Conservation (phyloP, 768 basidiomycete species). For the Fistulinella prunicolor region DNA sequence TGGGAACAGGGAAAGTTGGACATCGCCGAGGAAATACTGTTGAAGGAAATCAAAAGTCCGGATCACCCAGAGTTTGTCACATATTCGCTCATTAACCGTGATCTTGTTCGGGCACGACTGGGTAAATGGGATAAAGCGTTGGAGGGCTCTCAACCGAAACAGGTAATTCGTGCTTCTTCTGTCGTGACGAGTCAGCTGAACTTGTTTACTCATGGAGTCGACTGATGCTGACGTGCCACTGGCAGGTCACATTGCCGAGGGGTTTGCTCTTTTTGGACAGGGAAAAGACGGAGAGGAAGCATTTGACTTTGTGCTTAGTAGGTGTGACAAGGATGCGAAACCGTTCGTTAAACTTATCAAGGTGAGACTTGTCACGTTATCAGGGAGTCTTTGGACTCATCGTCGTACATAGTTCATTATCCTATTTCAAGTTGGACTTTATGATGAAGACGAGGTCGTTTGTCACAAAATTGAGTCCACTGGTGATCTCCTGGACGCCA, state of each 20-base stretch:
- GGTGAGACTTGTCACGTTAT: not conserved
- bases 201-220: too few species aligned
- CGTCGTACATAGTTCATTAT: not conserved
- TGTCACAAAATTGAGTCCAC: not conserved
- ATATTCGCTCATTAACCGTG: too few species aligned
- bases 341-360: constrained; percentile 1
- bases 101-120: too few species aligned
- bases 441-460: not conserved
- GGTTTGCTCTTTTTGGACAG: not conserved
- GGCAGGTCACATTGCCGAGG: not conserved
- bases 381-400: not conserved
- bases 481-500: not conserved
- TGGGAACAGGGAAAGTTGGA: constrained; percentile 4
- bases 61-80: too few species aligned
- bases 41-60: not conserved
- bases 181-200: too few species aligned
- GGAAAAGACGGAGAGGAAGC: not conserved
- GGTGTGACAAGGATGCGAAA: not conserved
- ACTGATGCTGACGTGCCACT: not conserved
- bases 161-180: too few species aligned
- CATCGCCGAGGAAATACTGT: constrained; percentile 1
- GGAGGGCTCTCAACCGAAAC: too few species aligned
- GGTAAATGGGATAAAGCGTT: too few species aligned
- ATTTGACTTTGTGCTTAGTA: not conserved
- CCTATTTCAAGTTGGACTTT: not conserved